Evolutionary conservation across 495 filamentous ascomycete species (phyloP), one percentile per base, ranked within the genome.

Genomic region (Hyaloscypha finlandica): DNA sequence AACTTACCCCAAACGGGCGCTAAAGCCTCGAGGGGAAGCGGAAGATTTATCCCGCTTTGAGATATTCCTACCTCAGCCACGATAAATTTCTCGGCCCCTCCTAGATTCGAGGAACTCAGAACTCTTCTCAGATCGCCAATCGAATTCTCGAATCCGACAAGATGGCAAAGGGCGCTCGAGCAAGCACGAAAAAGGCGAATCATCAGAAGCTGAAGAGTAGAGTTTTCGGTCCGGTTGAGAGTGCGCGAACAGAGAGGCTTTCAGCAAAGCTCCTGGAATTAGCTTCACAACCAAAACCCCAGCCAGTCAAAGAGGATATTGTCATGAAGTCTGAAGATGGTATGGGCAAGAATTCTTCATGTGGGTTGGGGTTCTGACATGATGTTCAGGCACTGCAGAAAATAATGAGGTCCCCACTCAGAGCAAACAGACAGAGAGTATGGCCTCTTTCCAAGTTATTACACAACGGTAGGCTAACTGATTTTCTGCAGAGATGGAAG

Each of bases 141-240:
- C 54, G 53, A 35, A 53, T 19, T 48, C 3, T 60, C 53, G 16
- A 65, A 33, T 69, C 63, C 22, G 63, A 64, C 74, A 84, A 67
- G 66, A 97, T 97, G 93, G 93, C 93, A 3, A 96, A 95, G 72
- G 89, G 90, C 74, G 78, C 89, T 56, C 83, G 93, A 71, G 82
- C 93, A 51, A 92, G 89, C 70, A 79, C 82, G 59, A 85, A 83
- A 69, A 96, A 97, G 82, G 80, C 84, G 70, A 94, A 97, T 79
- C 89, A 90, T 73, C 82, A 85, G 64, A 87, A 82, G 63, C 82
- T 97, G 55, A 92, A 93, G 76, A 80, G 84, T 63, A 88, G 83
- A 61, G 86, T 97, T 66, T 96, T 96, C 75, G 89, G 87, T 0
- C 93, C 93, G 11, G 85, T 88, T 53, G 91, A 92, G 72, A 76